Evolutionary conservation across 306 rosid species (phyloP).

Genomic region (Datisca glomerata): DNA sequence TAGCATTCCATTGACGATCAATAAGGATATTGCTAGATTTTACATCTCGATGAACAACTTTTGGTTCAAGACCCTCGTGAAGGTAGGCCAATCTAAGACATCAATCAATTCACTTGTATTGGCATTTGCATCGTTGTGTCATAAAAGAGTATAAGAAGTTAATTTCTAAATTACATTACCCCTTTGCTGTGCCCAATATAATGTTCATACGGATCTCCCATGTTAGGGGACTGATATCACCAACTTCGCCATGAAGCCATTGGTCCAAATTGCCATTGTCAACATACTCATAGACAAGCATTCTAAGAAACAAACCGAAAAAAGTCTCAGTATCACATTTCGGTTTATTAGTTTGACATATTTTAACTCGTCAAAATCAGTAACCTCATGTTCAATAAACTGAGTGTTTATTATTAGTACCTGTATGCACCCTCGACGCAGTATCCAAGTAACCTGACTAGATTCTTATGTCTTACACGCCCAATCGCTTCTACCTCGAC

Average conservation of each 20-base stretch:
- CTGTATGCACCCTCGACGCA: conserved; percentile 99
- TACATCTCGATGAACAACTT: conserved; percentile 96
- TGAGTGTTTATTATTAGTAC: conserved; percentile 20
- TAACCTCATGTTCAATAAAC: conserved; percentile 7
- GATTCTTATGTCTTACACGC: conserved; percentile 96
- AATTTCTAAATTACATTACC: conserved; percentile 34
- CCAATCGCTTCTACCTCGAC: conserved; percentile 95
- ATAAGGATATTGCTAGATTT: conserved; percentile 88
- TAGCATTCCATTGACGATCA: conserved; percentile 84
- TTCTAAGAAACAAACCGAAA: conserved; percentile 36
- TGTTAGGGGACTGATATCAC: conserved; percentile 72
- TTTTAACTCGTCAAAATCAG: conserved; percentile 6
- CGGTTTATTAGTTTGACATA: too few species aligned
- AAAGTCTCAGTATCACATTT: conserved; percentile 11
- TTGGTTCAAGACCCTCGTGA: conserved; percentile 99
- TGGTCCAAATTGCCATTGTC: conserved; percentile 94
- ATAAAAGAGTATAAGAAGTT: too few species aligned
- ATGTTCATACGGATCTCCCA: conserved; percentile 88
- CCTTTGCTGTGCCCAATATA: conserved; percentile 86
- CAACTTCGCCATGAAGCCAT: conserved; percentile 96
- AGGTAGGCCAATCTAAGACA: conserved; percentile 84
- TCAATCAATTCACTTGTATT: too few species aligned
- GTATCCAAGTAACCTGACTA: conserved; percentile 91
- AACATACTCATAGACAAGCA: conserved; percentile 94
- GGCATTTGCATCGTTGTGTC: too few species aligned